Conservation (phyloP, 441 rosid genomes). For the Populus hybrid region DNA sequence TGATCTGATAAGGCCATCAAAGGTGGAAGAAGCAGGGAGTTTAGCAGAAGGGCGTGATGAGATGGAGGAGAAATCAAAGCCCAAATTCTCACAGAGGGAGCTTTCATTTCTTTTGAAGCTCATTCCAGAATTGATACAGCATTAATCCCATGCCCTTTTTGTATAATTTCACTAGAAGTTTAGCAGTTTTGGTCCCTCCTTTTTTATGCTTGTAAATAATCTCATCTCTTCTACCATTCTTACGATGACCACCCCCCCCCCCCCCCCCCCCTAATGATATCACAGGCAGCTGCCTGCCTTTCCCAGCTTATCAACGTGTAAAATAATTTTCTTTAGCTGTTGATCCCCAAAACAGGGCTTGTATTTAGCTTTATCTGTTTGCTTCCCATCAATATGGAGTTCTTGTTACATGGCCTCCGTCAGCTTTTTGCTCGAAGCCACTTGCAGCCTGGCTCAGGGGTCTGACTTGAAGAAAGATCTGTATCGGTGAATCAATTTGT, state of each 20-base stretch:
- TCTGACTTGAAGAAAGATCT: not conserved
- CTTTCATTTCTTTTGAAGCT: slow-evolving; percentile 83
- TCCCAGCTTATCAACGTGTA: no score
- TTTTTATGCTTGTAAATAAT: not conserved
- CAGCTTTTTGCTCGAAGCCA: no score
- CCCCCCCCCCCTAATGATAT: no score
- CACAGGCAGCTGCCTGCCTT: no score
- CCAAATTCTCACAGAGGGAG: slow-evolving; percentile 68
- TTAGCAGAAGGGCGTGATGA: slow-evolving; percentile 12
- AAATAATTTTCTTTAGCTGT: no score
- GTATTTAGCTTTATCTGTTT: no score
- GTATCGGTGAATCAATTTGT: not conserved
- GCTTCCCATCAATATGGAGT: no score
- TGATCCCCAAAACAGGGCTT: no score
- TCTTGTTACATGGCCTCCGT: no score
- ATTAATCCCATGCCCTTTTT: slow-evolving; percentile 10
- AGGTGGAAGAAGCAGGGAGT: slow-evolving; percentile 24
- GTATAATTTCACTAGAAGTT: not conserved
- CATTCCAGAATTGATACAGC: slow-evolving; percentile 78
- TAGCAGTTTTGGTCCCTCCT: not conserved
- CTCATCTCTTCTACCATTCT: not conserved
- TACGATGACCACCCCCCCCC: no score
- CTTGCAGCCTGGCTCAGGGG: no score
- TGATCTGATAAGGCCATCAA: slow-evolving; percentile 49
- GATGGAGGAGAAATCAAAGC: slow-evolving; percentile 39